These are phyloP conservation scores for Platismatia glauca DNA, from an alignment of 495 filamentous ascomycete species.

Conservation along the genomic window DNA sequence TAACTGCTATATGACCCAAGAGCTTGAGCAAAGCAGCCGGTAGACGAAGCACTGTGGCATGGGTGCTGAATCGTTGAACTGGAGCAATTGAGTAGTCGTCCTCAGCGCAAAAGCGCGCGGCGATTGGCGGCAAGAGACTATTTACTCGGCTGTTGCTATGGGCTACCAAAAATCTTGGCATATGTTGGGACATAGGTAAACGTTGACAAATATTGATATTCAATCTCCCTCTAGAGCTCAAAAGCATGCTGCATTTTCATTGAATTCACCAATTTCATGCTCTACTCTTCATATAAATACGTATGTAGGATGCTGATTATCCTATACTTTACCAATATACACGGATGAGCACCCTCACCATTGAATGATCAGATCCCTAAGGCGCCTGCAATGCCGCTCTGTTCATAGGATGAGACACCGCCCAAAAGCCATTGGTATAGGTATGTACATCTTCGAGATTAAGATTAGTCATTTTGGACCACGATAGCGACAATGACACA, in stretches of 20 bases:
- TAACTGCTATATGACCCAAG: not conserved
- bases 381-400: not conserved
- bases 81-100: not conserved
- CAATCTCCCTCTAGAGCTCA: no score
- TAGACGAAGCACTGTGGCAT: not conserved
- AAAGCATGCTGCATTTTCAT: not conserved
- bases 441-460: constrained; percentile 3
- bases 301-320: not conserved
- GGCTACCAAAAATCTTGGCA: not conserved
- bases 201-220: no score
- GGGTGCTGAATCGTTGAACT: not conserved
- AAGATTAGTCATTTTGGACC: constrained; percentile 33
- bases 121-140: not conserved
- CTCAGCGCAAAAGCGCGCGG: not conserved
- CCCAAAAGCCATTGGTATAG: not conserved
- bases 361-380: not conserved
- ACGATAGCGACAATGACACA: constrained; percentile 69
- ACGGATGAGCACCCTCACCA: not conserved
- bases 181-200: not conserved
- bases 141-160: constrained; percentile 2
- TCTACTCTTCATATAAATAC: not conserved
- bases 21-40: not conserved
- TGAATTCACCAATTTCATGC: not conserved
- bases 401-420: not conserved
- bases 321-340: not conserved